Evolutionary conservation across 2,329 filamentous ascomycete species (phyloP).

Genomic region (Ophiostoma sp.): DNA sequence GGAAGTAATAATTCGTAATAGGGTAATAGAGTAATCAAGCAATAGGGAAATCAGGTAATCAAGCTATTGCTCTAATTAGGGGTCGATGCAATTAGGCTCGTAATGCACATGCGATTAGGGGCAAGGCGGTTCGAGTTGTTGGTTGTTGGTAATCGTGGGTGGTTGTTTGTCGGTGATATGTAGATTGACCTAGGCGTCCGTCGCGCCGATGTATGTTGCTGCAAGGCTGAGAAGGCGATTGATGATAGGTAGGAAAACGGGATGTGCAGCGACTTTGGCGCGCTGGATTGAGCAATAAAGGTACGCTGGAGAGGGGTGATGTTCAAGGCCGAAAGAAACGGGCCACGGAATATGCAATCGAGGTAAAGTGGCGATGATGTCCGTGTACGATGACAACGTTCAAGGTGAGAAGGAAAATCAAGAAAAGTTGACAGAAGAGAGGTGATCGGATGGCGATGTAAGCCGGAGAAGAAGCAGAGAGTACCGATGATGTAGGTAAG

Average conservation of each 20-base stretch:
- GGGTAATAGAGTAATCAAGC: background rate
- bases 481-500: background rate
- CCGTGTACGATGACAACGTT: background rate
- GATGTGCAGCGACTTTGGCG: background rate
- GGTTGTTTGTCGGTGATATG: background rate
- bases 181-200: background rate
- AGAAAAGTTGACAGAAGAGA: background rate
- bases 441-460: background rate
- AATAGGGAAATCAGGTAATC: background rate
- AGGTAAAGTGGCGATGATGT: background rate
- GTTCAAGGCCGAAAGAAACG: conserved; percentile 4
- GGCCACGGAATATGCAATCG: background rate
- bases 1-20: background rate
- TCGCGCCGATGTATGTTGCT: background rate
- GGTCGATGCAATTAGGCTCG: background rate
- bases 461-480: background rate
- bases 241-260: background rate
- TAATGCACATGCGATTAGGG: background rate
- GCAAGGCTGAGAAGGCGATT: background rate
- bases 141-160: background rate
- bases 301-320: background rate
- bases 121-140: background rate
- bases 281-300: conserved; percentile 15
- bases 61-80: background rate
- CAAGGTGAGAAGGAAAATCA: background rate